Percentiles rank a stretch among this genome's conserved stretches.
These are phyloP conservation scores for Yarrowia yakushimensis DNA, from an alignment of 805 yeast species.

Conservation along the genomic window DNA sequence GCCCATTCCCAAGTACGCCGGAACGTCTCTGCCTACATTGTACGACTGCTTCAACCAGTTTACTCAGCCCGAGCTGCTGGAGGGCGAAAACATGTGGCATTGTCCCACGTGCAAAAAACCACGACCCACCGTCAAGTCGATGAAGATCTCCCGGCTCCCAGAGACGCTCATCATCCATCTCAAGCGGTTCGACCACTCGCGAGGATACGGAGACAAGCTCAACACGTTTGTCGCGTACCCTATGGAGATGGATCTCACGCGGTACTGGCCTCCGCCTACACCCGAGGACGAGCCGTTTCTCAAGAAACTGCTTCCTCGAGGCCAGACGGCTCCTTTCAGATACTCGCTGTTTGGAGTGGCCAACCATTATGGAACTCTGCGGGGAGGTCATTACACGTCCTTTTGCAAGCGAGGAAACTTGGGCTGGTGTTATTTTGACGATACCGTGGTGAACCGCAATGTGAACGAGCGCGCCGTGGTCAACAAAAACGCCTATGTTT, in stretches of 20 bases:
- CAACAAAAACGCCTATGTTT: conserved; percentile 74
- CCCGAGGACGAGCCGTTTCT: conserved; percentile 45
- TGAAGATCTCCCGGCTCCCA: conserved; percentile 76
- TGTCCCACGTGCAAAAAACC: conserved; percentile 71
- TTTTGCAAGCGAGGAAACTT: conserved; percentile 60
- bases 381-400: conserved; percentile 87
- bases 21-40: conserved; percentile 36
- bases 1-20: conserved; percentile 59
- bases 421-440: conserved; percentile 85
- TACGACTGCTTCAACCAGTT: conserved; percentile 74
- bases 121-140: conserved; percentile 61
- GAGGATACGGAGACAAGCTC: conserved; percentile 46
- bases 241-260: conserved; percentile 56
- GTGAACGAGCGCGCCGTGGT: conserved; percentile 52
- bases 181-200: conserved; percentile 60
- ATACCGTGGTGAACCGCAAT: conserved; percentile 58
- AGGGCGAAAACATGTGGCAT: conserved; percentile 76
- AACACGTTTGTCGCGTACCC: conserved; percentile 71
- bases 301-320: conserved; percentile 52
- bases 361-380: conserved; percentile 75
- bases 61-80: conserved; percentile 67
- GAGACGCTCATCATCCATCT: conserved; percentile 75
- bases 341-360: conserved; percentile 78
- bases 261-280: conserved; percentile 63
- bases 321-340: conserved; percentile 75